Base-by-base conservation (phyloP, 345 rosid species). In the Chamaenerion angustifolium region DNA sequence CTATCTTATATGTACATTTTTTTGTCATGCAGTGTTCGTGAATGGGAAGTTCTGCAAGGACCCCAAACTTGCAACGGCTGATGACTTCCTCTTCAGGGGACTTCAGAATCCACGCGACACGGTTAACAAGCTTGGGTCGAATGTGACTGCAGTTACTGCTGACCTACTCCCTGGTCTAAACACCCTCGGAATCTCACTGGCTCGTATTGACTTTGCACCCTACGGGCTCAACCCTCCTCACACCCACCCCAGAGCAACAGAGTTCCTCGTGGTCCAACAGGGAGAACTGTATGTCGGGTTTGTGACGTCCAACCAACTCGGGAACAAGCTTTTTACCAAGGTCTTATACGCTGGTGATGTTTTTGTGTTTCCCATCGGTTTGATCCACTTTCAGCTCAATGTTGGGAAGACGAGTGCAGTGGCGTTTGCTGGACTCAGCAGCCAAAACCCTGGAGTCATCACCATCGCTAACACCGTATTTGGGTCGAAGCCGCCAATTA, bases 321-420 rank as follows among this genome's bases (percentile, higher is more conserved):
- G 51, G 10, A 52, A 56, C 23, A 74, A 63, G 19, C 56, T 74
- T 51, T 56, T 74, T 60, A 52, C 73, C 2, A 75, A 70, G 59
- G 68, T 70, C 44, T 63, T 74, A 35, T 60, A 74, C 11, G 76
- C 79, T 0, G 79, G 79, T 50, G 80, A 75, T 12, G 74, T 71
- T 1, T 71, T 75, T 45, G 80, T 75, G 51, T 75, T 75, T 47
- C 80, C 80, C 1, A 45, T 65, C 0, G 70, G 70, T 10, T 23
- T 54, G 12, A 58, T 69, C 51, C 74, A 69, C 52, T 69, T 69
- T 46, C 70, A 64, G 21, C 14, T 64, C 37, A 64, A 68, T 11
- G 16, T 68, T 0, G 63, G 68, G 11, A 51, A 68, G 8, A 64
- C 66, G 0, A 16, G 37, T 8, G 73, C 61, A 1, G 48, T 64